Percentiles rank a stretch among this genome's conserved stretches.
Conservation (phyloP, 345 rosid species). For the Hypericum perforatum region DNA sequence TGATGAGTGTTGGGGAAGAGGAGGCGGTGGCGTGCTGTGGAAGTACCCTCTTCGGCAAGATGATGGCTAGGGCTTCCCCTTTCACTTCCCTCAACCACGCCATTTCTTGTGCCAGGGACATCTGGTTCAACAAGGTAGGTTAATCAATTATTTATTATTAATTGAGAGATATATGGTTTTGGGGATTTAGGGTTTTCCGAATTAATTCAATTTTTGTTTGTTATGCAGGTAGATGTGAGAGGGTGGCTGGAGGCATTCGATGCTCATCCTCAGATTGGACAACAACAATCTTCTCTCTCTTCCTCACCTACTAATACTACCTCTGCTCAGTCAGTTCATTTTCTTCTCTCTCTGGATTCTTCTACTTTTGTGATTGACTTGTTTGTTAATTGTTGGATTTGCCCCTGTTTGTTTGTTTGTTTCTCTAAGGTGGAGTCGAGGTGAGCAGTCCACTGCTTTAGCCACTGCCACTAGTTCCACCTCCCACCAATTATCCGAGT, state of each 20-base stretch:
- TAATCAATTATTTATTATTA: too few species aligned
- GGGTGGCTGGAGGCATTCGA: conserved; percentile 91
- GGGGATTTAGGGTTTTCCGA: not conserved
- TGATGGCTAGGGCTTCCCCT: conserved; percentile 55
- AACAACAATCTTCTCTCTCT: conserved; percentile 29
- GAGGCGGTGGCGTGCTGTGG: conserved; percentile 73
- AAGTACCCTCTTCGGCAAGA: conserved; percentile 55
- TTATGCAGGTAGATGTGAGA: conserved; percentile 48
- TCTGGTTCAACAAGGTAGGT: conserved; percentile 68
- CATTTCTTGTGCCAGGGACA: conserved; percentile 42
- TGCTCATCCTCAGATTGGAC: conserved; percentile 87
- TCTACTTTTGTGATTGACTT: not conserved
- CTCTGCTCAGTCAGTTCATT: conserved; percentile 37
- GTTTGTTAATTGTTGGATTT: too few species aligned
- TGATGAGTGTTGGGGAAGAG: conserved; percentile 44
- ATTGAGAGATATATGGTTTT: too few species aligned
- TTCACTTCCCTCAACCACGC: conserved; percentile 44
- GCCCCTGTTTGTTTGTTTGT: too few species aligned
- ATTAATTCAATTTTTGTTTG: too few species aligned
- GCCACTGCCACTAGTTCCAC: conserved; percentile 62
- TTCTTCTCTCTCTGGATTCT: not conserved
- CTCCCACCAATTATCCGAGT: conserved; percentile 48
- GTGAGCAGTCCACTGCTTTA: conserved; percentile 81
- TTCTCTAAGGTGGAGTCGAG: conserved; percentile 44
- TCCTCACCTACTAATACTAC: conserved; percentile 19